phyloP scores from a whole-genome alignment of 2,329 filamentous ascomycete genomes.

The Fusarium transvaalense region DNA sequence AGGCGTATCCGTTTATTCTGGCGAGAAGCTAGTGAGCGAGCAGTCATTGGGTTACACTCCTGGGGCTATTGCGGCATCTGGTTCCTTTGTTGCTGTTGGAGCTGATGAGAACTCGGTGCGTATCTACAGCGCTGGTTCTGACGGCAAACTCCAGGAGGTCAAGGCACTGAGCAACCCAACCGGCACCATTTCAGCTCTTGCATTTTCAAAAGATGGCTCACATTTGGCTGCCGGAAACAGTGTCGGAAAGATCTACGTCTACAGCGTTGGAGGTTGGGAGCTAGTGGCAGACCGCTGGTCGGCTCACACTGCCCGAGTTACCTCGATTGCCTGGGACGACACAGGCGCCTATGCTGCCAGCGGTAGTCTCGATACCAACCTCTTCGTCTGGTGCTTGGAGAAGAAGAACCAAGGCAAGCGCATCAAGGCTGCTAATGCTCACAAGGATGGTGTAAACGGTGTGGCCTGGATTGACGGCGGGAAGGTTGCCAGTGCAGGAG shows the following conservation, averaged over 20 bases:
- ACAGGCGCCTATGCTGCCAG: constrained; percentile 83
- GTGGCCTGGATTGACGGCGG: constrained; percentile 81
- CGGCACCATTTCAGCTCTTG: constrained; percentile 79
- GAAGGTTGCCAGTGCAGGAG: constrained; percentile 83
- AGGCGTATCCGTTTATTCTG: constrained; percentile 66
- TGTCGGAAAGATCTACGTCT: constrained; percentile 89
- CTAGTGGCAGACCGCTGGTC: constrained; percentile 82
- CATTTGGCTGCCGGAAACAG: constrained; percentile 86
- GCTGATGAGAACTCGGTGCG: constrained; percentile 79
- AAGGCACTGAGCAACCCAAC: constrained; percentile 76
- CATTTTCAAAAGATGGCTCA: constrained; percentile 83
- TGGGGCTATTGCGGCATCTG: constrained; percentile 77
- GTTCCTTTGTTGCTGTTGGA: constrained; percentile 79
- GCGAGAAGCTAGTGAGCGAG: constrained; percentile 71
- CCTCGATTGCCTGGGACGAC: constrained; percentile 78
- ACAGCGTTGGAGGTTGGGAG: constrained; percentile 71
- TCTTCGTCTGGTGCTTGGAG: constrained; percentile 89
- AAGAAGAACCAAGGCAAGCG: constrained; percentile 84
- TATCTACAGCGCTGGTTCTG: constrained; percentile 73
- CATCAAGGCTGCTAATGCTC: constrained; percentile 86
- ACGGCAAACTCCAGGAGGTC: constrained; percentile 65
- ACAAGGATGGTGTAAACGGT: constrained; percentile 95
- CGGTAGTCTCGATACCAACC: constrained; percentile 89
- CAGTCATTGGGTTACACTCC: constrained; percentile 73
- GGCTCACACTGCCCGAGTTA: constrained; percentile 70